phyloP scores from a whole-genome alignment of 2,329 filamentous ascomycete species.

The Hypoxylon rubiginosum region DNA sequence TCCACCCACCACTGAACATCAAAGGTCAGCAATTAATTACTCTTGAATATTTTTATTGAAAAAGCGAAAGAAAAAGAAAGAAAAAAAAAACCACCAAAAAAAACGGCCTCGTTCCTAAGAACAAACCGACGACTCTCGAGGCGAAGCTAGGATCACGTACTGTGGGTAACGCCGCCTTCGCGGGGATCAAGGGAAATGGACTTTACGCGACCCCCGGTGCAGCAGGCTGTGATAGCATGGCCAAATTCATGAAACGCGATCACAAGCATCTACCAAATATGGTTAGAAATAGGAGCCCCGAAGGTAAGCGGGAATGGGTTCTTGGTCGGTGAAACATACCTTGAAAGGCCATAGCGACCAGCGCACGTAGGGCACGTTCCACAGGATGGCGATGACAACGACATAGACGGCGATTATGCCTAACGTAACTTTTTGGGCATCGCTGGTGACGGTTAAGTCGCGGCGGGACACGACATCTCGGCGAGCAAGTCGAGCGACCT shows the following conservation, averaged over 20 bases:
- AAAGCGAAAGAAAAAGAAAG: no score
- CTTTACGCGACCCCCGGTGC: slow-evolving; percentile 80
- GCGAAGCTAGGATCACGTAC: slow-evolving; percentile 4
- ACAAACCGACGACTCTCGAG: neutral
- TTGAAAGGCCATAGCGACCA: slow-evolving; percentile 86
- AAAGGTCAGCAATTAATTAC: slow-evolving; percentile 16
- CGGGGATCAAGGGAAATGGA: slow-evolving; percentile 80
- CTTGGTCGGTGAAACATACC: slow-evolving; percentile 56
- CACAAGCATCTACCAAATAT: slow-evolving; percentile 75
- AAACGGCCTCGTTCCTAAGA: neutral
- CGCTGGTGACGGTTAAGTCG: slow-evolving; percentile 69
- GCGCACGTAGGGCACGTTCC: slow-evolving; percentile 83
- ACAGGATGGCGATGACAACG: slow-evolving; percentile 80
- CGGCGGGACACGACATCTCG: slow-evolving; percentile 60
- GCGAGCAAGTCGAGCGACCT: slow-evolving; percentile 43
- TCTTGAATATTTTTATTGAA: no score
- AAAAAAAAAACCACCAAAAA: no score
- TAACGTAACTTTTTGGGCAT: slow-evolving; percentile 78
- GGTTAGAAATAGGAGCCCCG: slow-evolving; percentile 22
- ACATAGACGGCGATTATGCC: slow-evolving; percentile 79
- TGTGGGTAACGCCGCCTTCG: slow-evolving; percentile 83
- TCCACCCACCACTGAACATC: slow-evolving; percentile 71
- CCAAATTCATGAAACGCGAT: slow-evolving; percentile 87
- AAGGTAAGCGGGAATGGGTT: neutral
- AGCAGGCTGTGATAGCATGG: slow-evolving; percentile 78